Evolutionary conservation across 2,329 filamentous ascomycete genomes (phyloP).

Genomic region (Cadophora gregata): DNA sequence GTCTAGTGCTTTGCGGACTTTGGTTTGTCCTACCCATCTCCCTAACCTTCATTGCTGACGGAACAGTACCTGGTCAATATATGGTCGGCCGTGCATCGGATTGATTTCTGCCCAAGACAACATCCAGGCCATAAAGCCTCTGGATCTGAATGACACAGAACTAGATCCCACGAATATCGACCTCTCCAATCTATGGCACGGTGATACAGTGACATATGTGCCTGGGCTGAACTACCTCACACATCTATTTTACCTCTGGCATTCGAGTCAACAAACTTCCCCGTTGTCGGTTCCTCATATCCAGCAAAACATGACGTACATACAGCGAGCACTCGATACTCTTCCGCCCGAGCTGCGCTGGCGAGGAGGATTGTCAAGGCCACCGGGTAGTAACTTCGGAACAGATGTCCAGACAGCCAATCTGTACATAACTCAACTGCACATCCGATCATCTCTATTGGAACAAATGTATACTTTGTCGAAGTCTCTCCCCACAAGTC

Average conservation of each 20-base stretch:
- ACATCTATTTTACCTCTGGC: conserved; percentile 47
- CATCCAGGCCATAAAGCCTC: conserved; percentile 38
- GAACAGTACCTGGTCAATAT: conserved; percentile 42
- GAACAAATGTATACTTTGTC: conserved; percentile 41
- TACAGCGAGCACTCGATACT: conserved; percentile 44
- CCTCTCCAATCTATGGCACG: conserved; percentile 42
- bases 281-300: conserved; percentile 26
- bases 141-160: conserved; percentile 43
- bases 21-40: conserved; percentile 33
- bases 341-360: conserved; percentile 47
- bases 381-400: conserved; percentile 42
- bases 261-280: conserved; percentile 38
- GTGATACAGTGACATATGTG: conserved; percentile 44
- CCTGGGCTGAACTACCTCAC: conserved; percentile 45
- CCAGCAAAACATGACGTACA: conserved; percentile 27
- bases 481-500: not conserved
- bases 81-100: conserved; percentile 41
- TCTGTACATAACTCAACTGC: conserved; percentile 47
- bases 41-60: not conserved
- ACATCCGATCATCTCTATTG: conserved; percentile 47
- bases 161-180: conserved; percentile 37
- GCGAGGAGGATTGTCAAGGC: conserved; percentile 46
- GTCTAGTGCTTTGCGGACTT: conserved; percentile 44
- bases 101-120: conserved; percentile 40
- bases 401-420: conserved; percentile 49